These are phyloP conservation scores for Tuber brumale DNA, from an alignment of 495 filamentous ascomycete genomes.

Conservation along the genomic window DNA sequence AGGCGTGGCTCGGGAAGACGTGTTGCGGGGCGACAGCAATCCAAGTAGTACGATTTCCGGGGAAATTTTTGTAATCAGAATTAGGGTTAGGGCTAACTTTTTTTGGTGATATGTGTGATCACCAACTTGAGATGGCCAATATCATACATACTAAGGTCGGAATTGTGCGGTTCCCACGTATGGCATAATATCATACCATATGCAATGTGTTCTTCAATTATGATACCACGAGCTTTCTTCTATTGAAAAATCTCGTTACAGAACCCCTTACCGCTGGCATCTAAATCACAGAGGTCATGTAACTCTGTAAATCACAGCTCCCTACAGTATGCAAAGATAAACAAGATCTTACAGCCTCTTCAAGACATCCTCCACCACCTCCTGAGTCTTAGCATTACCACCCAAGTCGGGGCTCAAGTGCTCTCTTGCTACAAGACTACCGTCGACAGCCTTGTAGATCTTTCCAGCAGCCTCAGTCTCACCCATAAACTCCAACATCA, in stretches of 20 bases:
- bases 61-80: neutral
- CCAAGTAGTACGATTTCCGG: neutral
- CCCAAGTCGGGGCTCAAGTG: constrained; percentile 86
- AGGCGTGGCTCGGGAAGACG: neutral
- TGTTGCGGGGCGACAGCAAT: neutral
- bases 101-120: neutral
- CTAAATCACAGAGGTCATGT: neutral
- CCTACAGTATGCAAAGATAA: neutral
- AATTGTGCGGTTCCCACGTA: neutral
- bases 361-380: constrained; percentile 86
- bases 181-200: neutral
- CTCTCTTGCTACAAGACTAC: constrained; percentile 74
- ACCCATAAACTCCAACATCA: constrained; percentile 93
- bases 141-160: neutral
- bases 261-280: neutral
- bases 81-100: neutral
- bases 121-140: neutral
- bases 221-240: neutral
- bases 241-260: no score
- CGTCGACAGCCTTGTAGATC: constrained; percentile 91
- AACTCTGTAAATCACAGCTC: neutral
- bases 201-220: neutral
- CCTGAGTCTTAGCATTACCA: constrained; percentile 74
- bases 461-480: constrained; percentile 76
- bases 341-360: constrained; percentile 60